Base-by-base conservation (phyloP, 2,329 filamentous ascomycete genomes). In the Botrytis porri region DNA sequence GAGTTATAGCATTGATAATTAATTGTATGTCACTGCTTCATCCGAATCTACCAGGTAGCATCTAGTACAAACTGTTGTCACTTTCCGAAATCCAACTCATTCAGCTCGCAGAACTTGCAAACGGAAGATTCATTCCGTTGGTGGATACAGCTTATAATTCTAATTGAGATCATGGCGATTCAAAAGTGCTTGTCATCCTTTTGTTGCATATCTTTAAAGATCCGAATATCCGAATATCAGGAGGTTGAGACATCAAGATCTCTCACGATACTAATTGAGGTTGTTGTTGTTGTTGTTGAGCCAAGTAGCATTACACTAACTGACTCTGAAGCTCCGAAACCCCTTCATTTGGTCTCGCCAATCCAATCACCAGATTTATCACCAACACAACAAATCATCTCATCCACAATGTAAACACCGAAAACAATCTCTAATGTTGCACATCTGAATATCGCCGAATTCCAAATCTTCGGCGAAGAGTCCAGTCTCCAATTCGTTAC, bases 341-440 rank as follows among this genome's bases (percentile, higher is more conserved):
- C 64, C 41, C 45, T 66, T 66, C 64, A 66, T 64, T 54, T 54
- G 51, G 29, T 61, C 64, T 66, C 64, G 64, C 32, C 64, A 66
- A 66, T 54, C 45, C 60, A 29, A 16, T 39, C 37, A 37, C 25
- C 60, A 41, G 35, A 35, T 22, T 20, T 12, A 22, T 37, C 59
- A 37, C 59, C 59, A 39, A 7, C 12, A 14, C 59, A 37, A 14
- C 59, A 25, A 37, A 37, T 37, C 35, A 62, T 1, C 14, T n/a
- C 60, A 66, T n/a, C 45, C 16, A 32, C 25, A 20, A n/a, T 9
- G n/a, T 20, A 66, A 66, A 10, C 64, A 54, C 64, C 64, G 45
- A 66, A 66, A 66, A 22, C 35, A n/a, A 29, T 43, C 25, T 63
- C 60, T 41, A 43, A 29, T 63, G 60, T 63, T 66, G 29, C 64